Percentiles rank a stretch among this genome's conserved stretches.
Evolutionary conservation across 2,329 filamentous ascomycete genomes (phyloP).

Genomic region (Helminthosporium solani): DNA sequence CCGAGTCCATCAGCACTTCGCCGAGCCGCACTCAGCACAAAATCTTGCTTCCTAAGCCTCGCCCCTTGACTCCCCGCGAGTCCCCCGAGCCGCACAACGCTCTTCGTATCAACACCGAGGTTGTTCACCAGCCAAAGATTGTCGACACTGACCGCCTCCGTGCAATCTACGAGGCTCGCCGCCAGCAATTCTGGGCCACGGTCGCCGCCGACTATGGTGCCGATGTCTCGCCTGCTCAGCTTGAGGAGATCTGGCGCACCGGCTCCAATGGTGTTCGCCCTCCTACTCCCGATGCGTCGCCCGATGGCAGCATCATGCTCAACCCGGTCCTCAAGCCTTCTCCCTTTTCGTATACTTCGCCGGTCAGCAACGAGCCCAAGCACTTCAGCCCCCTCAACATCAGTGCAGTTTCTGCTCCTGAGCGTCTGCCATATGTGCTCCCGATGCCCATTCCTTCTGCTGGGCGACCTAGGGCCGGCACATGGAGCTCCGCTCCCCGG

Average conservation of each 20-base stretch:
- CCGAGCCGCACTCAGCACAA: constrained; percentile 55
- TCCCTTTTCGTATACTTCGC: constrained; percentile 34
- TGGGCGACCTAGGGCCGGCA: constrained; percentile 32
- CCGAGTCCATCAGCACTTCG: constrained; percentile 48
- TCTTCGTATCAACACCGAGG: constrained; percentile 50
- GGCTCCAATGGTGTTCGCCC: constrained; percentile 35
- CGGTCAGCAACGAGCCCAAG: constrained; percentile 32
- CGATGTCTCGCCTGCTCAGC: constrained; percentile 60
- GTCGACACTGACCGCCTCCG: constrained; percentile 69
- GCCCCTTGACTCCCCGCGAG: constrained; percentile 44
- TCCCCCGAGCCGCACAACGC: constrained; percentile 41
- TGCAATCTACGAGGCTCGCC: constrained; percentile 69
- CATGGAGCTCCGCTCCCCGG: constrained; percentile 39
- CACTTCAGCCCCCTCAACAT: constrained; percentile 36
- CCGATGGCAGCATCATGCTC: constrained; percentile 40
- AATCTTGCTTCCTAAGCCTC: constrained; percentile 64
- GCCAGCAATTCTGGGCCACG: constrained; percentile 69
- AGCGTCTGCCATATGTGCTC: constrained; percentile 40
- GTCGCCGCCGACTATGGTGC: constrained; percentile 71
- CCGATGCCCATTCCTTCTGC: constrained; percentile 41
- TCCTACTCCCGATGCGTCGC: constrained; percentile 42
- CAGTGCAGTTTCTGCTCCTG: constrained; percentile 34
- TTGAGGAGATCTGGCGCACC: constrained; percentile 68
- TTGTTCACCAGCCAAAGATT: constrained; percentile 46
- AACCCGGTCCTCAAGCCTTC: constrained; percentile 38